Conservation (phyloP, 345 rosid species). For the Durio zibethinus region DNA sequence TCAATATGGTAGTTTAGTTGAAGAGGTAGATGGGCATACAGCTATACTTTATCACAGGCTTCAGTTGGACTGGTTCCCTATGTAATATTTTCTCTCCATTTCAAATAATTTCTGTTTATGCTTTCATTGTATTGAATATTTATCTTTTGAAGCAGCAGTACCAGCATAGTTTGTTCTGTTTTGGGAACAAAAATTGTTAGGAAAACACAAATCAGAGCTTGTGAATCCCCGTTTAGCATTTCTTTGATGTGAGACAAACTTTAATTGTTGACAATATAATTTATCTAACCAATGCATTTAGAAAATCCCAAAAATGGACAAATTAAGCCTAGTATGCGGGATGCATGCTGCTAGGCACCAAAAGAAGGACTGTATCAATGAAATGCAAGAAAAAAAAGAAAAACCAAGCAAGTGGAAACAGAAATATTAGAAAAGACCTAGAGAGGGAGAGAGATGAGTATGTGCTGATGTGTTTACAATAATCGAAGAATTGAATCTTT, state of each 20-base stretch:
- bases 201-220: neutral
- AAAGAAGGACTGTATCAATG: neutral
- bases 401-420: neutral
- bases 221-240: neutral
- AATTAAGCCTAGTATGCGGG: neutral
- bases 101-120: conserved; percentile 10
- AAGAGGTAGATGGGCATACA: conserved; percentile 99
- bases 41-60: conserved; percentile 94
- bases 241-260: neutral
- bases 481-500: neutral
- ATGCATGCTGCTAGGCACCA: neutral
- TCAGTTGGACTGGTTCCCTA: conserved; percentile 95
- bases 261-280: neutral
- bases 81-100: conserved; percentile 41
- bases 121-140: neutral
- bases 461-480: neutral
- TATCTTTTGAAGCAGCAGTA: neutral
- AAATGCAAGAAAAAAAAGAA: neutral
- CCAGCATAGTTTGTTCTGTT: neutral
- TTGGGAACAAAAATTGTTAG: neutral
- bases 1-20: conserved; percentile 90
- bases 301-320: neutral
- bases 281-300: neutral
- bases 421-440: neutral
- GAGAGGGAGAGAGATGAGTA: neutral